Conservation (phyloP, 192 early-diverging fungal species). For the Coemansia sp. region DNA sequence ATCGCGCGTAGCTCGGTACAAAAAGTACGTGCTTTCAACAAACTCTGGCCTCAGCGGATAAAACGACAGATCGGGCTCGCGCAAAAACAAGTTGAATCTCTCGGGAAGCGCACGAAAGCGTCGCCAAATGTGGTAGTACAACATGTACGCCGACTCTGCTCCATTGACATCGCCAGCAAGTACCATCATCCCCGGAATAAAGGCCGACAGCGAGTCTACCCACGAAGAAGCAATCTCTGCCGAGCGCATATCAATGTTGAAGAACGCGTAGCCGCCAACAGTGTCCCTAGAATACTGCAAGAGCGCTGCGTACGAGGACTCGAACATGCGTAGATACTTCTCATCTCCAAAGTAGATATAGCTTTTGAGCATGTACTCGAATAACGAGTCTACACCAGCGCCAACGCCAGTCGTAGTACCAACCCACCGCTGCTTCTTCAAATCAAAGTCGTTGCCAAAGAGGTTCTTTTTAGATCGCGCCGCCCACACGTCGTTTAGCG, state of each 20-base stretch:
- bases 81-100: conserved; percentile 74
- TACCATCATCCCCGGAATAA: conserved; percentile 91
- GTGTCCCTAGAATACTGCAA: conserved; percentile 64
- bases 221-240: conserved; percentile 68
- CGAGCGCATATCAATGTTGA: conserved; percentile 81
- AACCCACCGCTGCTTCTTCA: conserved; percentile 74
- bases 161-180: conserved; percentile 82
- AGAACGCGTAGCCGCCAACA: conserved; percentile 74
- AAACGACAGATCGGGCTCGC: conserved; percentile 63
- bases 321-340: conserved; percentile 76
- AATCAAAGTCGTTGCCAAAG: conserved; percentile 81
- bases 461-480: conserved; percentile 72
- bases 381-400: conserved; percentile 91
- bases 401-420: conserved; percentile 66
- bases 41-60: conserved; percentile 95
- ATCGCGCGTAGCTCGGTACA: conserved; percentile 88
- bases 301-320: conserved; percentile 71
- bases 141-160: conserved; percentile 80
- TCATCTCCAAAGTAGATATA: conserved; percentile 85
- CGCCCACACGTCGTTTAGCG: conserved; percentile 77
- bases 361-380: conserved; percentile 90
- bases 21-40: conserved; percentile 90
- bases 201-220: conserved; percentile 90
- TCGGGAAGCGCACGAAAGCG: conserved; percentile 86
- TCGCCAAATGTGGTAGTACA: conserved; percentile 87